These are phyloP conservation scores for Suillus plorans DNA, from an alignment of 768 basidiomycete genomes.

Conservation along the genomic window DNA sequence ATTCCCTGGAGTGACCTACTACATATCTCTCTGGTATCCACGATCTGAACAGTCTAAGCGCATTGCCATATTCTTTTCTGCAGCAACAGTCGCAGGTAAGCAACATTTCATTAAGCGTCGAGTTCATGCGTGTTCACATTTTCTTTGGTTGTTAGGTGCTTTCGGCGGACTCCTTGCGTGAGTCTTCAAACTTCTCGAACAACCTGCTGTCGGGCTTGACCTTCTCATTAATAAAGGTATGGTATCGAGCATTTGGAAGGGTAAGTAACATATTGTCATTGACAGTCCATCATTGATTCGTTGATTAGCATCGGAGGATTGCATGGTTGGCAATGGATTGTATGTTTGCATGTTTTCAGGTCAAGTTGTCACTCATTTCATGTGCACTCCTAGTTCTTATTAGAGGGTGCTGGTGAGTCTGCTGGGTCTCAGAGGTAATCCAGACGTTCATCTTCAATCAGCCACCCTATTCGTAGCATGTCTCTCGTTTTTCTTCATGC, in stretches of 20 bases:
- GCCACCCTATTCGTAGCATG: constrained; percentile 22
- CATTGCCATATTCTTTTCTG: constrained; percentile 63
- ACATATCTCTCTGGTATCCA: constrained; percentile 60
- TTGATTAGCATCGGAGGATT: constrained; percentile 22
- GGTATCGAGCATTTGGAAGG: constrained; percentile 35
- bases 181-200: constrained; percentile 13
- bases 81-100: constrained; percentile 53
- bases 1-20: constrained; percentile 42
- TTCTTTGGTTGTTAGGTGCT: constrained; percentile 25
- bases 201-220: background rate
- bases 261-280: constrained; percentile 13
- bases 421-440: background rate
- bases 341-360: constrained; percentile 15
- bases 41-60: constrained; percentile 55
- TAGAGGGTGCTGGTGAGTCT: constrained; percentile 28
- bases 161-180: constrained; percentile 52
- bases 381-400: constrained; percentile 24
- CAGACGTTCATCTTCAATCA: constrained; percentile 8
- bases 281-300: background rate
- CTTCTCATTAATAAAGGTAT: constrained; percentile 25
- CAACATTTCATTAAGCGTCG: background rate
- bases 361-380: constrained; percentile 10
- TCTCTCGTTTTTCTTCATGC: constrained; percentile 46
- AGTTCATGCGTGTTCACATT: background rate
- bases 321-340: constrained; percentile 39